Evolutionary conservation across 768 basidiomycete species (phyloP), one percentile per base, ranked within the genome.

Genomic region (Gloeophyllum trabeum): DNA sequence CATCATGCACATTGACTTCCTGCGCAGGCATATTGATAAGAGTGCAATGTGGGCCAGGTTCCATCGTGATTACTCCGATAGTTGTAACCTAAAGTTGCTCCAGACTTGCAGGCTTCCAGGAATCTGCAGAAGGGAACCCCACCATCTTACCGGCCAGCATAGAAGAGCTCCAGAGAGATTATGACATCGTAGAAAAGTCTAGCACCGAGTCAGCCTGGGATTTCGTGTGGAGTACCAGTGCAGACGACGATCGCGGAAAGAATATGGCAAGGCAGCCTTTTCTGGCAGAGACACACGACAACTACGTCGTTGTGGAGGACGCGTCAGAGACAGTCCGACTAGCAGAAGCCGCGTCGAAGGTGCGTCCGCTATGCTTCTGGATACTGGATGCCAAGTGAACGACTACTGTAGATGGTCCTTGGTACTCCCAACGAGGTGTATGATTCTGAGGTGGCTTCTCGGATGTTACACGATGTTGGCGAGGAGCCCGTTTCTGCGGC

Each of bases 21-120:
- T 97, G 41, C 73, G 93, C 32, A 69, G 69, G 6, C 73, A 88
- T 51, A 67, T 96, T 23, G 87, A 93, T 55, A 96, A 96, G 61
- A 81, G 79, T 55, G 77, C 81, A 1, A 51, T 96, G 92, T 93
- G 53, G 61, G 89, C 73, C 2, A 25, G 5, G n/a, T 24, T 35
- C 26, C 21, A 40, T 23, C 10, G 43, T 37, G 20, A 7, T 30
- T 30, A 7, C 36, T 37, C 35, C 21, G 23, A 25, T 14, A 20
- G 1, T 24, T 24, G 19, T n/a, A 14, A 18, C 10, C 24, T 37
- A 18, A 20, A 18, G 23, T 47, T 25, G 34, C 20, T 23, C n/a
- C 46, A 83, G 82, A 47, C 76, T 80, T 14, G 76, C 81, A 43
- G 80, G 79, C 14, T 76, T 77, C 50, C 63, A 68, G 36, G 67